Conservation (phyloP, 1,284 basidiomycete species). For the Ceratorhiza oryzae-sativae region DNA sequence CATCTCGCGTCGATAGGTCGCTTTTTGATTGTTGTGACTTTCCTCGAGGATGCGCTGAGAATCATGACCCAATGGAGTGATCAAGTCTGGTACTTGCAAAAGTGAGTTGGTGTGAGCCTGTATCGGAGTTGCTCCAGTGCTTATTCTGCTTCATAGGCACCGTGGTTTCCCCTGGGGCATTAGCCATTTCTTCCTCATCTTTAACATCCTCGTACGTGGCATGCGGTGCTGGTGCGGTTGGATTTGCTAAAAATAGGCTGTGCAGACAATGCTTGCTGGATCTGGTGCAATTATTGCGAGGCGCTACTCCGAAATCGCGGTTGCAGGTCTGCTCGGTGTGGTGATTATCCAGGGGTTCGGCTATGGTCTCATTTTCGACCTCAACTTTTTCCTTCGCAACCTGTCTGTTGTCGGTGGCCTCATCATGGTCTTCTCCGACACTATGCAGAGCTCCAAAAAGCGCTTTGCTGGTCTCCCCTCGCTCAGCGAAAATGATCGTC, state of each 20-base stretch:
- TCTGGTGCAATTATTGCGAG: constrained; percentile 91
- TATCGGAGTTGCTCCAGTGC: constrained; percentile 36
- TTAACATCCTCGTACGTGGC: constrained; percentile 88
- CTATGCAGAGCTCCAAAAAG: constrained; percentile 85
- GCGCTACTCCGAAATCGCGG: constrained; percentile 86
- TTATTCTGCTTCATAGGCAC: constrained; percentile 63
- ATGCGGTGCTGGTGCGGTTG: background rate
- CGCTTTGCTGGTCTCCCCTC: constrained; percentile 91
- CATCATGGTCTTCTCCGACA: constrained; percentile 98
- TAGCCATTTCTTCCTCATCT: constrained; percentile 88
- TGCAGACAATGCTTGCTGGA: constrained; percentile 85
- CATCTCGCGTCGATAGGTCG: constrained; percentile 94
- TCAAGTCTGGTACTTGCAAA: constrained; percentile 96
- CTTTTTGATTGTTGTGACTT: constrained; percentile 98
- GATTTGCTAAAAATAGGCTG: background rate
- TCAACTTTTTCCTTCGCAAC: constrained; percentile 99
- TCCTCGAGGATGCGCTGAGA: constrained; percentile 94
- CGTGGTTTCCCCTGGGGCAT: constrained; percentile 94
- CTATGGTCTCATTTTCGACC: constrained; percentile 94
- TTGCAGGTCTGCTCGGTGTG: constrained; percentile 87
- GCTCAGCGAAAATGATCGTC: constrained; percentile 93
- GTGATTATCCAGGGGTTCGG: constrained; percentile 95
- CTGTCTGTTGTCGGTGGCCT: constrained; percentile 90
- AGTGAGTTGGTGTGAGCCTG: constrained; percentile 60
- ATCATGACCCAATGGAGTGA: constrained; percentile 96